phyloP scores from a whole-genome alignment of 2,329 filamentous ascomycete species.

The Colletotrichum sp. region DNA sequence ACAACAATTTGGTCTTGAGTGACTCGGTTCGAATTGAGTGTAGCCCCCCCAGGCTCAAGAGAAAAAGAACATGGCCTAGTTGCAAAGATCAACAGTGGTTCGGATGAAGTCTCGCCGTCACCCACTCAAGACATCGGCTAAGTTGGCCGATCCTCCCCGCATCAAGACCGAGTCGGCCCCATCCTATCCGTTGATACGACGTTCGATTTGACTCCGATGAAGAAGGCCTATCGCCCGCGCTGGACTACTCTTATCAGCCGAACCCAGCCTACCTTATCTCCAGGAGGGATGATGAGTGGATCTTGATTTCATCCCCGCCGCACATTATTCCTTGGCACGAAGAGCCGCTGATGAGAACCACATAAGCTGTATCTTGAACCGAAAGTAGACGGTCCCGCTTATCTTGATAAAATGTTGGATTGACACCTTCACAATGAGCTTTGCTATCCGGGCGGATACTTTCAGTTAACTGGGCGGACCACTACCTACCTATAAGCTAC shows the following conservation, averaged over 20 bases:
- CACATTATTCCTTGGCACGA: background rate
- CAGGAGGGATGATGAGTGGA: background rate
- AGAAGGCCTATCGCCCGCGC: background rate
- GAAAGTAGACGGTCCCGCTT: accelerated
- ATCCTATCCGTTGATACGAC: background rate
- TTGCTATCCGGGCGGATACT: accelerated
- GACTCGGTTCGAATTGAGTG: background rate
- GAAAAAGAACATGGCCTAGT: background rate
- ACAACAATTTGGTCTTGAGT: background rate
- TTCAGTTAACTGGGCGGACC: background rate
- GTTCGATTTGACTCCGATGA: background rate
- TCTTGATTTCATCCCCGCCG: background rate
- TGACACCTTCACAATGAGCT: accelerated
- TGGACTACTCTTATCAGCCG: background rate
- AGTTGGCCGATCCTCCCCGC: background rate
- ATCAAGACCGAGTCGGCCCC: background rate
- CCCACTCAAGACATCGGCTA: background rate
- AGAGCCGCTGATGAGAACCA: background rate
- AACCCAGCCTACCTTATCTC: background rate
- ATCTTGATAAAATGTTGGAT: background rate
- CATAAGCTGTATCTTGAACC: background rate
- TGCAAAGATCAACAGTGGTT: background rate
- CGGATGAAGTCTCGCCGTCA: background rate
- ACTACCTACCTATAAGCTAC: accelerated
- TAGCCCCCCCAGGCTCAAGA: background rate